Percentiles rank a stretch among this genome's conserved stretches.
Evolutionary conservation across 768 basidiomycete species (phyloP).

Genomic region (Phylloporus sp.): DNA sequence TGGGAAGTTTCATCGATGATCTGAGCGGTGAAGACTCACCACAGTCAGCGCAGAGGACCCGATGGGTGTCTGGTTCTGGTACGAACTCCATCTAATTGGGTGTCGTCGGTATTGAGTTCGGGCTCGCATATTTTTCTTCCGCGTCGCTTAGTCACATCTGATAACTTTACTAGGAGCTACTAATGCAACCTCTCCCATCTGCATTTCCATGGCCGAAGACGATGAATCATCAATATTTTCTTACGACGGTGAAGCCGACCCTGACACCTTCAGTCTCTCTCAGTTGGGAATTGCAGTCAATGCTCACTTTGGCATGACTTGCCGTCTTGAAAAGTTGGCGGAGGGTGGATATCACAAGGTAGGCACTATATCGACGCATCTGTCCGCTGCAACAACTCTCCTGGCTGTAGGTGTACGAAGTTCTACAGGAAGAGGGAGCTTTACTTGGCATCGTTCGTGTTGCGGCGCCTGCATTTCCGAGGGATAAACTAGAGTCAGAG

Average conservation of each 20-base stretch:
- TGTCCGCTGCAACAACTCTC: background rate
- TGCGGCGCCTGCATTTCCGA: background rate
- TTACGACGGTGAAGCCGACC: background rate
- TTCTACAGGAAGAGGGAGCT: background rate
- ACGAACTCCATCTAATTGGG: constrained; percentile 67
- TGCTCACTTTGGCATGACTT: background rate
- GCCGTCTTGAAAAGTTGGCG: background rate
- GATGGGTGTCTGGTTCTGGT: constrained; percentile 68
- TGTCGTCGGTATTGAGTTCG: background rate
- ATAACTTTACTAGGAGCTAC: too few relatives aligned
- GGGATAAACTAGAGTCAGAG: constrained; percentile 1
- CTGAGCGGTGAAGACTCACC: constrained; percentile 39
- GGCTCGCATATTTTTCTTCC: background rate
- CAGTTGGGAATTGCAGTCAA: background rate
- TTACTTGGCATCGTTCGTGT: background rate
- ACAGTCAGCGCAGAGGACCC: constrained; percentile 87
- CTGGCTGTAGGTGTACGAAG: background rate
- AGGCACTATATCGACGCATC: too few relatives aligned
- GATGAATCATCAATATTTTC: background rate
- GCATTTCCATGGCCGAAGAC: background rate
- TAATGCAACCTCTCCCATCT: too few relatives aligned
- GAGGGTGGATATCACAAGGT: constrained; percentile 3
- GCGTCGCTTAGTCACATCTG: constrained; percentile 2
- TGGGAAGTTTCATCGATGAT: background rate
- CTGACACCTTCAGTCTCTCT: background rate